These are phyloP conservation scores for Perkinsus olseni DNA, from an alignment of 169 alveolate genomes.

Conservation along the genomic window DNA sequence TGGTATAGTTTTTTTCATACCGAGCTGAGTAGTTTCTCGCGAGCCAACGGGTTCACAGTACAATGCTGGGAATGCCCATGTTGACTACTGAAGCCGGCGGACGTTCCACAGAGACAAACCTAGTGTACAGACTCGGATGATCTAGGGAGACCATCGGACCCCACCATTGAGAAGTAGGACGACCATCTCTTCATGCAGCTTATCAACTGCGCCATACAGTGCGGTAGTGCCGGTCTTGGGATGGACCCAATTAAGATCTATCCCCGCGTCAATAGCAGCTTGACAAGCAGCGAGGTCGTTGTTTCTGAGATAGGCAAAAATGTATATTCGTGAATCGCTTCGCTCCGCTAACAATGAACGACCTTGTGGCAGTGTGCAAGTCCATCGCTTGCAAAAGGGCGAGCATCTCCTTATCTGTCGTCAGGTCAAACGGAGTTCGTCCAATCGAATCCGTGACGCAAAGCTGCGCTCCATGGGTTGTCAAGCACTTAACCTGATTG, in stretches of 20 bases:
- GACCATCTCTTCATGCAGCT: background rate
- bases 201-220: background rate
- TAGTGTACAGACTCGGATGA: no score
- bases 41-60: no score
- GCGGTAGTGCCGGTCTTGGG: background rate
- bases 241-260: background rate
- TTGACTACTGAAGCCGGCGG: no score
- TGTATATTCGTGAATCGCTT: background rate
- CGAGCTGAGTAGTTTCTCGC: no score
- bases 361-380: background rate
- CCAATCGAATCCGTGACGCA: background rate
- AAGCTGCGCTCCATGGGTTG: background rate
- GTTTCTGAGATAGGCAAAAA: background rate
- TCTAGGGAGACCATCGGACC: background rate
- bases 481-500: background rate
- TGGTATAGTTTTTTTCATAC: no score
- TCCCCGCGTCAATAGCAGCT: background rate
- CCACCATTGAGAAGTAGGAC: background rate
- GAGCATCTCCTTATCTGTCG: background rate
- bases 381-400: background rate
- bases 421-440: background rate
- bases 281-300: background rate
- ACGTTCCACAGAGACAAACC: no score
- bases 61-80: no score
- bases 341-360: background rate